These are phyloP conservation scores for Pseudogymnoascus pannorum DNA, from an alignment of 2,329 filamentous ascomycete species.

Conservation along the genomic window DNA sequence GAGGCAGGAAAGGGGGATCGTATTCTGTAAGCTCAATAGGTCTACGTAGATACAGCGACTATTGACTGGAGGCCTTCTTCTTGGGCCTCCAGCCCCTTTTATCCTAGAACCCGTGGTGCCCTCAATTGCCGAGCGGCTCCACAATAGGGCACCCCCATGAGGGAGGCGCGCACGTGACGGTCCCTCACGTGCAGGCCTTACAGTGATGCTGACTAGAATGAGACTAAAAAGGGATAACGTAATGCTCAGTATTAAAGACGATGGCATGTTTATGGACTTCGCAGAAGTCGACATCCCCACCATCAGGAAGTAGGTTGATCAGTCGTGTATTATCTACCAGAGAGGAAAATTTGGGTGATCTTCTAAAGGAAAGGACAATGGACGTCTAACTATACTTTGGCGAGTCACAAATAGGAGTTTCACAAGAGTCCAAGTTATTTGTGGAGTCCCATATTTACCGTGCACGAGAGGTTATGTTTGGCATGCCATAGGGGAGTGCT, in stretches of 20 bases:
- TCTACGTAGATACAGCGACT: too few relatives aligned
- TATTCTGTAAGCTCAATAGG: too few relatives aligned
- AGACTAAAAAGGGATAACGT: slow-evolving; percentile 31
- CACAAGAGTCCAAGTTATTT: slow-evolving; percentile 17
- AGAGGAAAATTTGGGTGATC: slow-evolving; percentile 25
- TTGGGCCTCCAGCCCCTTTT: too few relatives aligned
- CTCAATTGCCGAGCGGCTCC: too few relatives aligned
- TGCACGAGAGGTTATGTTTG: slow-evolving; percentile 22
- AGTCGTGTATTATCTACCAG: slow-evolving; percentile 27
- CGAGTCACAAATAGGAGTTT: slow-evolving; percentile 16
- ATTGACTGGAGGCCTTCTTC: too few relatives aligned
- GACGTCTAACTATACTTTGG: slow-evolving; percentile 28
- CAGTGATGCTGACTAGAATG: slow-evolving; percentile 11
- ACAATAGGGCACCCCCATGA: too few relatives aligned
- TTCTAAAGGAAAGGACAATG: slow-evolving; percentile 17
- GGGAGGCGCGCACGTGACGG: too few relatives aligned
- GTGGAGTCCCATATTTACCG: slow-evolving; percentile 23
- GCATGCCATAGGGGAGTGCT: slow-evolving; percentile 17
- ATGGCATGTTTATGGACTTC: slow-evolving; percentile 21
- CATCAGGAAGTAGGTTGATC: slow-evolving; percentile 24
- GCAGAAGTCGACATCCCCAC: slow-evolving; percentile 23
- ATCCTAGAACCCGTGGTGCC: too few relatives aligned
- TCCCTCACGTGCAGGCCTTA: too few relatives aligned
- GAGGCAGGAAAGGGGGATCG: too few relatives aligned
- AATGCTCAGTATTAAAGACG: slow-evolving; percentile 26